Percentiles rank a stretch among this genome's conserved stretches.
phyloP scores from a whole-genome alignment of 495 filamentous ascomycete species.

The Aspergillus incahuasiensis region DNA sequence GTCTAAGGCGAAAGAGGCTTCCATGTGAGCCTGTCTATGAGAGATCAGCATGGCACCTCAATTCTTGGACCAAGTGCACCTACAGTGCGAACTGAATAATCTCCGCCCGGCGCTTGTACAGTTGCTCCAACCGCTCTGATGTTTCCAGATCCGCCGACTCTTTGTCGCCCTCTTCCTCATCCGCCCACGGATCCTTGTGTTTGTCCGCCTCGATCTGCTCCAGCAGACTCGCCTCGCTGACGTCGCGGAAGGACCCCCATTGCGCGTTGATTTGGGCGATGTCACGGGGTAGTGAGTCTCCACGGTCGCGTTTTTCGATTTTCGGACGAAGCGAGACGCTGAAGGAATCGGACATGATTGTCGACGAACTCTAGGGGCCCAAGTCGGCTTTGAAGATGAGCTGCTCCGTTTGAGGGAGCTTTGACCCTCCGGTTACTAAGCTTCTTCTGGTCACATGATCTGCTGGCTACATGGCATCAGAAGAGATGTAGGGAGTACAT shows the following conservation, averaged over 20 bases:
- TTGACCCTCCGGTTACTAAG: not conserved
- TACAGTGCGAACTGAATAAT: constrained; percentile 44
- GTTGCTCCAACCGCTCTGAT: constrained; percentile 36
- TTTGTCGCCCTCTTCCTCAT: constrained; percentile 33
- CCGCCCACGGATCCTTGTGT: constrained; percentile 32
- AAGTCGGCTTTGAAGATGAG: not conserved
- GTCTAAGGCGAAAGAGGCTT: constrained; percentile 67
- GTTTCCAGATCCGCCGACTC: constrained; percentile 28
- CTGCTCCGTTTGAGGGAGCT: not conserved
- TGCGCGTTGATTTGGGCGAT: constrained; percentile 71
- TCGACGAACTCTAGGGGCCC: constrained; percentile 5
- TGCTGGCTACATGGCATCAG: no score
- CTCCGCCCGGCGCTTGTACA: constrained; percentile 43
- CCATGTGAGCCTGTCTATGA: constrained; percentile 58
- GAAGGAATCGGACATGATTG: constrained; percentile 42
- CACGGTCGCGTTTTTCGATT: constrained; percentile 47
- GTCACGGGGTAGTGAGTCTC: constrained; percentile 62
- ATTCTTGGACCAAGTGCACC: not conserved
- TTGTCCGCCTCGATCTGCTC: constrained; percentile 54
- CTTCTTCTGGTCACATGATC: no score
- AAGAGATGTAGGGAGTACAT: no score
- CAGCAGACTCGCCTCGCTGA: constrained; percentile 58
- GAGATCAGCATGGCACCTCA: constrained; percentile 15
- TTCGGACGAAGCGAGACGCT: constrained; percentile 63
- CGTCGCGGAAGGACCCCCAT: constrained; percentile 66